A percentile compares a stretch with the other conserved stretches of the same genome.
Conservation (phyloP, 345 rosid genomes). For the Zanthoxylum bungeanum region DNA sequence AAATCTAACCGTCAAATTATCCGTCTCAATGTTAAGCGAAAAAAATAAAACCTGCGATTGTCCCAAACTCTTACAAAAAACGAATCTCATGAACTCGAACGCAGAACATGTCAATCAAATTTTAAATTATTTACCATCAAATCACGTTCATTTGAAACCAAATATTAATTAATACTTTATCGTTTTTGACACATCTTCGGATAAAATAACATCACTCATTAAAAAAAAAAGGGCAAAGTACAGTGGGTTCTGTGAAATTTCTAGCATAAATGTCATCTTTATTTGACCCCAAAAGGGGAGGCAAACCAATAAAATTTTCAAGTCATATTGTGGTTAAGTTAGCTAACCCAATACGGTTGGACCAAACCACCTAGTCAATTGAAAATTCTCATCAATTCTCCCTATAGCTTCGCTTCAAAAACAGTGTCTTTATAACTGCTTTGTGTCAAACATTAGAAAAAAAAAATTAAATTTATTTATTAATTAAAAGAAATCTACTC, state of each 20-base stretch:
- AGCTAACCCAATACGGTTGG: conserved; percentile 46
- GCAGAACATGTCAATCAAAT: no score
- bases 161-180: no score
- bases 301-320: background rate
- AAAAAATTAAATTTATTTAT: no score
- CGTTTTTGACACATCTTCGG: no score
- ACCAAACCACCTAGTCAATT: conserved; percentile 40
- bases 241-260: background rate
- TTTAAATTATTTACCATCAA: no score
- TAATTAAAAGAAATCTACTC: background rate
- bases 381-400: conserved; percentile 23
- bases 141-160: no score
- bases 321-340: conserved; percentile 10
- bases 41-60: no score
- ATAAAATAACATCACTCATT: no score
- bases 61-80: no score
- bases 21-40: no score
- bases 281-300: background rate
- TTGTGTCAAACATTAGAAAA: conserved; percentile 35
- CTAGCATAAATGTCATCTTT: background rate
- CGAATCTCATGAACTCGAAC: no score
- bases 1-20: no score
- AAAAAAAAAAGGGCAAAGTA: background rate
- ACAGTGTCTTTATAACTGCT: conserved; percentile 32
- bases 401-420: conserved; percentile 45